Conservation (phyloP, 2,329 filamentous ascomycete species). For the Chaetothyriales sp. region DNA sequence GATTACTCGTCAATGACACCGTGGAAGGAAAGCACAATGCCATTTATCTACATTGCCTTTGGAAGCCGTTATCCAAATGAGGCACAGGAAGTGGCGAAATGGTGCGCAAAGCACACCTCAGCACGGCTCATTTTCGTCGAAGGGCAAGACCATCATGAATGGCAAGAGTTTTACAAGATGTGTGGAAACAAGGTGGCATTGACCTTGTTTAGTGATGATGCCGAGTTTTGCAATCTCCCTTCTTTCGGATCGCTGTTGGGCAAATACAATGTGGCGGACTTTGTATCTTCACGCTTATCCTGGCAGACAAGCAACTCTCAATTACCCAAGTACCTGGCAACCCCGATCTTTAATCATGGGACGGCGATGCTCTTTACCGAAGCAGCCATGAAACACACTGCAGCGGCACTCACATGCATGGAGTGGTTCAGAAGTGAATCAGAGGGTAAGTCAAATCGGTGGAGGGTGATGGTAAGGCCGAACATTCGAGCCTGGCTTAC, state of each 20-base stretch:
- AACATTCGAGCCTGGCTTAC: slow-evolving; percentile 6
- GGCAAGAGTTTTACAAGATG: slow-evolving; percentile 5
- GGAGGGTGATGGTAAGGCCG: slow-evolving; percentile 7
- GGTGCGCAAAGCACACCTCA: slow-evolving; percentile 2
- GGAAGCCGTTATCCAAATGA: slow-evolving; percentile 5
- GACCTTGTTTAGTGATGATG: slow-evolving; percentile 6
- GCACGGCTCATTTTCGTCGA: slow-evolving; percentile 5
- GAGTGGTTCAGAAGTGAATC: slow-evolving; percentile 7
- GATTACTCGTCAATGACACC: neutral
- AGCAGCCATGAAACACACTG: slow-evolving; percentile 2
- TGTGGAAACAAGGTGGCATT: slow-evolving; percentile 1
- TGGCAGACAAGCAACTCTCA: neutral
- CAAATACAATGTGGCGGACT: neutral
- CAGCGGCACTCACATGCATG: slow-evolving; percentile 3
- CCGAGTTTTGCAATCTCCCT: slow-evolving; percentile 4
- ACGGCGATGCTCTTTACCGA: slow-evolving; percentile 10
- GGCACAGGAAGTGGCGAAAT: slow-evolving; percentile 5
- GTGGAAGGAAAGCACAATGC: neutral
- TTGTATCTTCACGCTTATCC: neutral
- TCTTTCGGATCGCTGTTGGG: neutral
- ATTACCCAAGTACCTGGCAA: neutral
- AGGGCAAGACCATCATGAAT: slow-evolving; percentile 3
- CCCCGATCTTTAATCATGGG: slow-evolving; percentile 8
- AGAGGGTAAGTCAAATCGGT: neutral
- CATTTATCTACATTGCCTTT: slow-evolving; percentile 9